A percentile compares a stretch with the other conserved stretches of the same genome.
These are phyloP conservation scores for Fusarium phyllophilum DNA, from an alignment of 2,329 filamentous ascomycete species.

Conservation along the genomic window DNA sequence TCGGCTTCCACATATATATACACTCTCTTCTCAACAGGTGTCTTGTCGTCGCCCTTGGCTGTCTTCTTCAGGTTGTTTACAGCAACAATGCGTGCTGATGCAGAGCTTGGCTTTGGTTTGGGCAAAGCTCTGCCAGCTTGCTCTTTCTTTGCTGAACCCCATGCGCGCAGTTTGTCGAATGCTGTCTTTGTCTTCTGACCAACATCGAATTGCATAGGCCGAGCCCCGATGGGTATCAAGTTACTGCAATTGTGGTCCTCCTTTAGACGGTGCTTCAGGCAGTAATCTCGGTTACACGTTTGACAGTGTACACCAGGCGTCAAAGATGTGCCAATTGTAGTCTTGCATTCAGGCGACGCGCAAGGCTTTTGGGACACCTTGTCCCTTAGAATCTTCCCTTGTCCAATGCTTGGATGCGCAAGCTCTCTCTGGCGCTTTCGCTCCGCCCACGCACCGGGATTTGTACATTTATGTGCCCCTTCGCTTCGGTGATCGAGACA, in stretches of 20 bases:
- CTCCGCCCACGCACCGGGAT: constrained; percentile 70
- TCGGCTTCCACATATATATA: constrained; percentile 93
- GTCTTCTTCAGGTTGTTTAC: constrained; percentile 83
- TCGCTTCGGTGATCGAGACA: constrained; percentile 96
- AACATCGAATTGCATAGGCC: constrained; percentile 56
- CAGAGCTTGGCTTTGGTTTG: constrained; percentile 70
- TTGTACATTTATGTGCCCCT: constrained; percentile 75
- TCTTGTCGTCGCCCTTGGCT: constrained; percentile 88
- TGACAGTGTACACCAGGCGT: constrained; percentile 77
- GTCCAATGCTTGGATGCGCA: constrained; percentile 63
- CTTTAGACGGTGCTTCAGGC: constrained; percentile 77
- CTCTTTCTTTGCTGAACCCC: constrained; percentile 80
- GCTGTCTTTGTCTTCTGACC: constrained; percentile 77
- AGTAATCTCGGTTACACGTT: constrained; percentile 78
- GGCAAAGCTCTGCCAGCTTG: constrained; percentile 68
- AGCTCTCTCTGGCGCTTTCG: constrained; percentile 65
- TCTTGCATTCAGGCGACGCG: constrained; percentile 73
- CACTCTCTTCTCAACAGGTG: constrained; percentile 84
- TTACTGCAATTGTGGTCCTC: constrained; percentile 89
- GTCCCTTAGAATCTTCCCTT: constrained; percentile 64
- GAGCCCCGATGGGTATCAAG: constrained; percentile 68
- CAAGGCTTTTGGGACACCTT: constrained; percentile 73
- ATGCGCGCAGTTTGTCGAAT: constrained; percentile 79
- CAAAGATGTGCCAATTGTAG: constrained; percentile 74
- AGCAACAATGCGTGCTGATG: constrained; percentile 73